Base-by-base conservation (phyloP, 331 rosid genomes). In the Malus hybrid region DNA sequence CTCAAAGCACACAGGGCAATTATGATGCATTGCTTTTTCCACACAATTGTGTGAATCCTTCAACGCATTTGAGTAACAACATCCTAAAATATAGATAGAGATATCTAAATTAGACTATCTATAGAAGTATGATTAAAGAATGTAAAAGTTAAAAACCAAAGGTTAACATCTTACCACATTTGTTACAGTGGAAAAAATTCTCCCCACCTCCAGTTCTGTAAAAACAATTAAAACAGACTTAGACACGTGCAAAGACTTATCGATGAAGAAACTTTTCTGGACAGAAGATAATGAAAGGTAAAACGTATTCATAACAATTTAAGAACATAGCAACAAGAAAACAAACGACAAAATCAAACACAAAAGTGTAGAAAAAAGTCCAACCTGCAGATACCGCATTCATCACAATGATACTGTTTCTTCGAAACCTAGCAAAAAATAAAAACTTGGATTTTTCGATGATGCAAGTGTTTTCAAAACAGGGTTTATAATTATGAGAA, bases 361-460 rank as follows among this genome's bases (percentile, higher is more conserved):
- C 36, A 71, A 61, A 75, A 73, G 6, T 53, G 79, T 55, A 28
- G 30, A 42, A 42, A 78, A 75, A 53, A 28, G 64, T 66, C 78
- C 58, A 70, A 92, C 96, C 96, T 88, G 96, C 97, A 92, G 78
- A 92, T 92, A 18, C 96, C 97, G 79, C 97, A 92, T 82, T 83
- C 92, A 70, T 87, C 79, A 60, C 96, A 92, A 79, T 92, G 97
- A 86, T 86, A 89, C 63, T 88, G 97, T 15, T 84, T 78, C 74
- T 89, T 92, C 3, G 88, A 82, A 65, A 89, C 87, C 96, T 92
- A 65, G 14, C 50, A 42, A 11, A 33, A 76, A 57, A 66, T 63
- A 79, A 60, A 22, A 20, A 61, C 28, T 20, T 6, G 68, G 2
- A 19, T 36, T 24, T 53, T 14, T 24, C 50, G 15, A 66, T 58